These are phyloP conservation scores for Triticum aestivum DNA, from an alignment of 176 grass and related monocot genomes.

Conservation along the genomic window DNA sequence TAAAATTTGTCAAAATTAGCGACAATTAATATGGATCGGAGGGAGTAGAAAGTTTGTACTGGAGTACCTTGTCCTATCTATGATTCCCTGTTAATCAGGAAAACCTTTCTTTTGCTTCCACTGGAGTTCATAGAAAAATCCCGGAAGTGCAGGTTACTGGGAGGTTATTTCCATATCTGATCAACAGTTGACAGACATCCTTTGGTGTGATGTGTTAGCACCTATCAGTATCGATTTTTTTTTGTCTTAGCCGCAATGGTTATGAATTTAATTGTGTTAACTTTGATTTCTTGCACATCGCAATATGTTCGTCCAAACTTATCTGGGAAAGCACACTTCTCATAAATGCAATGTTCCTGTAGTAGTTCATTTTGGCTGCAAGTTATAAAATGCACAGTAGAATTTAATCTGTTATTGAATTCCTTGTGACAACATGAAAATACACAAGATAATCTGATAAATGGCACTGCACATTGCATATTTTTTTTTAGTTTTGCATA, in stretches of 20 bases:
- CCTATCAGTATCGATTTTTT: background rate
- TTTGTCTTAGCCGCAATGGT: background rate
- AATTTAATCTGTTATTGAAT: background rate
- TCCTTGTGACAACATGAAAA: constrained; percentile 4
- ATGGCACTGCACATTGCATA: background rate
- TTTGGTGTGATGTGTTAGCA: constrained; percentile 16
- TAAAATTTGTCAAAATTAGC: constrained; percentile 5
- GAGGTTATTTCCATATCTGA: background rate
- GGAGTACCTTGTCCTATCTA: background rate
- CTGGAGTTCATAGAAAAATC: background rate
- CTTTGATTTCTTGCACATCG: background rate
- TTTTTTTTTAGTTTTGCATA: constrained; percentile 8
- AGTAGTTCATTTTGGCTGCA: constrained; percentile 11
- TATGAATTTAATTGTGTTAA: background rate
- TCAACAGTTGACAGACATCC: background rate
- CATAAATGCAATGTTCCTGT: constrained; percentile 7
- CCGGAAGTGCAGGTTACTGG: background rate
- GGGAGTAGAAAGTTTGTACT: background rate
- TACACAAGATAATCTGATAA: background rate
- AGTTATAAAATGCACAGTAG: background rate
- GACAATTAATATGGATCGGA: no score
- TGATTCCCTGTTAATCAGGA: background rate
- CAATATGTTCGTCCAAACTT: background rate
- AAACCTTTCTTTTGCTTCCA: background rate
- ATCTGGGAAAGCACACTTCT: background rate